Conservation (phyloP, 495 filamentous ascomycete genomes). For the Glonium stellatum region DNA sequence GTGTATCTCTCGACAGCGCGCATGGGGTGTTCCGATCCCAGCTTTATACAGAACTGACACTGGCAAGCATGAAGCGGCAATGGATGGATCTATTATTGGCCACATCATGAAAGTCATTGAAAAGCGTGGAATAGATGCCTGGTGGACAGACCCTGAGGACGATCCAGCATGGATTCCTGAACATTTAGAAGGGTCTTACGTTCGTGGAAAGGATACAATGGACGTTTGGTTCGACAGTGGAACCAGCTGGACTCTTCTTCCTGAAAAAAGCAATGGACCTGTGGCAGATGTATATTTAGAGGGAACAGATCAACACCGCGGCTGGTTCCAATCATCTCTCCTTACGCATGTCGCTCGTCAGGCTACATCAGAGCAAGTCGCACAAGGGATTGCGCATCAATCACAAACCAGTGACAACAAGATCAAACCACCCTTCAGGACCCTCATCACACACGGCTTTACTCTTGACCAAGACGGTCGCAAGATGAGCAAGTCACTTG, state of each 20-base stretch:
- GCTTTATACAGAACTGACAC: constrained; percentile 66
- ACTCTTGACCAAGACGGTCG: constrained; percentile 79
- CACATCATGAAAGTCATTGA: constrained; percentile 79
- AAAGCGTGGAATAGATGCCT: constrained; percentile 74
- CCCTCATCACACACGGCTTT: constrained; percentile 90
- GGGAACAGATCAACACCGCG: constrained; percentile 90
- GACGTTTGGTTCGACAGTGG: constrained; percentile 99
- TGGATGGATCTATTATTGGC: constrained; percentile 69
- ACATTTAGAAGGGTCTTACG: constrained; percentile 47
- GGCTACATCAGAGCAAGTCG: constrained; percentile 25
- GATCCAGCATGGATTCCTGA: constrained; percentile 68
- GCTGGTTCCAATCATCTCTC: constrained; percentile 99
- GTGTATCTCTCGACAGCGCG: constrained; percentile 97
- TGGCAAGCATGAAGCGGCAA: constrained; percentile 52
- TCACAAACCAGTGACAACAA: constrained; percentile 14
- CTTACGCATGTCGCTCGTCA: constrained; percentile 70
- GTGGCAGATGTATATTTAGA: constrained; percentile 87
- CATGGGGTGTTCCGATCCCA: constrained; percentile 95
- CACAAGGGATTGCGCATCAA: constrained; percentile 30
- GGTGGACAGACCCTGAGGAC: constrained; percentile 78
- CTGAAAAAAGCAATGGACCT: constrained; percentile 37
- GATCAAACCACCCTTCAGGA: constrained; percentile 62
- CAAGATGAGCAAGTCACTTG: constrained; percentile 98
- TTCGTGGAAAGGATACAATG: constrained; percentile 92
- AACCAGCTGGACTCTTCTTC: constrained; percentile 75